Conservation (phyloP, 306 rosid genomes). For the Dryas alaskensis region DNA sequence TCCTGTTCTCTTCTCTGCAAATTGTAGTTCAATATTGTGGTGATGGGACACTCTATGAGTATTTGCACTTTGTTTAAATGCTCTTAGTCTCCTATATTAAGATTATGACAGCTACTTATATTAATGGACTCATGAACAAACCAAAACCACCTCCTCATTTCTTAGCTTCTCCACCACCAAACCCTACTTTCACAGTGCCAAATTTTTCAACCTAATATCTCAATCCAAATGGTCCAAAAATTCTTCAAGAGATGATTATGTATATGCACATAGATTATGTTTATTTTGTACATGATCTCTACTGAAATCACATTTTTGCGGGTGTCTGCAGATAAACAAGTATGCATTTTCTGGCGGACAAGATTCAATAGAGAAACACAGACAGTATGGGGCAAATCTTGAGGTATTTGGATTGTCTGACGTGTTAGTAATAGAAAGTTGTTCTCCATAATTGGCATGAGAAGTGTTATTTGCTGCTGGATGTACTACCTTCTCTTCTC, state of each 20-base stretch:
- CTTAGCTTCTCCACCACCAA: neutral
- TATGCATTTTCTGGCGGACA: constrained; percentile 95
- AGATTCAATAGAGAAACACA: constrained; percentile 85
- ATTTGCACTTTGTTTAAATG: too few relatives aligned
- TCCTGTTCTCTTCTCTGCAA: neutral
- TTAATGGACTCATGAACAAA: too few relatives aligned
- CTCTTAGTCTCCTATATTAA: neutral
- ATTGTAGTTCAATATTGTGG: neutral
- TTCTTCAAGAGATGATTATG: neutral
- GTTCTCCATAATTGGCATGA: neutral
- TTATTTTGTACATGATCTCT: too few relatives aligned
- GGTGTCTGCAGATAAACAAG: constrained; percentile 58
- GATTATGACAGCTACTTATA: too few relatives aligned
- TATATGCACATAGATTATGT: too few relatives aligned
- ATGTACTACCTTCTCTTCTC: neutral
- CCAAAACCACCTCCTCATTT: neutral
- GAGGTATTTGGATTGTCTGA: constrained; percentile 45
- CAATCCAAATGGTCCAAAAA: neutral
- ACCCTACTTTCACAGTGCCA: neutral
- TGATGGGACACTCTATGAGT: too few relatives aligned
- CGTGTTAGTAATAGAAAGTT: neutral
- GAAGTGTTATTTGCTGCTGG: neutral
- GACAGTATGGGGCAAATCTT: constrained; percentile 80
- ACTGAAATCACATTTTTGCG: constrained; percentile 9
- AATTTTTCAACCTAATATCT: neutral